Percentiles rank a stretch among this genome's conserved stretches.
Evolutionary conservation across 352 stramenopile genomes (phyloP).

Genomic region (Hyaloperonospora arabidopsidis): DNA sequence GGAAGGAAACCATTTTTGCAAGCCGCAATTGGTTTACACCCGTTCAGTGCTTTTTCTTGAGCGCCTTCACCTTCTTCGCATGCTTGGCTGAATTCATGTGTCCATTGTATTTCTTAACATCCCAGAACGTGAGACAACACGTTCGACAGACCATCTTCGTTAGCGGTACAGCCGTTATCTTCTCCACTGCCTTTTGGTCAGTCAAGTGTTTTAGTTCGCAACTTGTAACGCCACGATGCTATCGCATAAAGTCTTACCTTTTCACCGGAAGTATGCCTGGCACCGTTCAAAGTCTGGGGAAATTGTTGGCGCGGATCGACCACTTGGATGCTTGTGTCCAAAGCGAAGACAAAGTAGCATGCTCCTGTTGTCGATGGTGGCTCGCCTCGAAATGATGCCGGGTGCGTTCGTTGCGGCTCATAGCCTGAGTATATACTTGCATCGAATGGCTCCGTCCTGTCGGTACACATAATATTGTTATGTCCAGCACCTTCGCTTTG

Average conservation of each 20-base stretch:
- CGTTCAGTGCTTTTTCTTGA: conserved; percentile 40
- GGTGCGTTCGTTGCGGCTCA: conserved; percentile 67
- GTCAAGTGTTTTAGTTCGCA: conserved; percentile 1
- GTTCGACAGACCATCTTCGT: conserved; percentile 41
- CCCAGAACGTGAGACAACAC: conserved; percentile 47
- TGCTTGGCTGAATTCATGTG: conserved; percentile 86
- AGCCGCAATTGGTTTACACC: too few relatives aligned
- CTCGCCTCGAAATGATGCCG: conserved; percentile 63
- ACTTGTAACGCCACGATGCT: not conserved
- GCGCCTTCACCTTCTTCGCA: conserved; percentile 54
- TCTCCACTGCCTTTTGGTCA: conserved; percentile 15
- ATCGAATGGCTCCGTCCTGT: conserved; percentile 59
- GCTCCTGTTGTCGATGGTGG: conserved; percentile 62
- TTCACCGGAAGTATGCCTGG: conserved; percentile 1
- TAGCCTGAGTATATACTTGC: conserved; percentile 64
- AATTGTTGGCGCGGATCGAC: conserved; percentile 24
- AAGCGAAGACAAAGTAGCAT: conserved; percentile 58
- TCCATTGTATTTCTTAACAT: conserved; percentile 78
- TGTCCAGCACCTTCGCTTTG: not conserved
- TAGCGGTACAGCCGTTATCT: conserved; percentile 9
- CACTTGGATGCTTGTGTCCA: conserved; percentile 30
- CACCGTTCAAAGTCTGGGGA: not conserved
- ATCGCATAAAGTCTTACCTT: conserved; percentile 12
- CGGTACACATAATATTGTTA: not conserved
- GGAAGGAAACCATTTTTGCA: too few relatives aligned